phyloP scores from a whole-genome alignment of 2,329 filamentous ascomycete genomes.

The Trichoderma aggressivum region DNA sequence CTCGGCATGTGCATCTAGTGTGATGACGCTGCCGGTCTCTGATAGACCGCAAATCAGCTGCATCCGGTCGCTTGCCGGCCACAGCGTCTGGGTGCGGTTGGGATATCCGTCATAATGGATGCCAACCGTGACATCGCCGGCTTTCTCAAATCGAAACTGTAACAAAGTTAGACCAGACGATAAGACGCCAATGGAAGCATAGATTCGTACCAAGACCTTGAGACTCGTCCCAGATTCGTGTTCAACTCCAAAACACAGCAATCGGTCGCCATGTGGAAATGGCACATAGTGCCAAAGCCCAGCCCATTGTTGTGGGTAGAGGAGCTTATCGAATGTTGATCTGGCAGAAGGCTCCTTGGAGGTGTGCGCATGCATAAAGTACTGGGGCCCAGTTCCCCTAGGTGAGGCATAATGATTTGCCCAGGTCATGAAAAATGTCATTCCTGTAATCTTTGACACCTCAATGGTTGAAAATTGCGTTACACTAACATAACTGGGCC shows the following conservation, averaged over 20 bases:
- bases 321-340: background rate
- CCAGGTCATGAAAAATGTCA: background rate
- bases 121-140: background rate
- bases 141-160: background rate
- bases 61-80: background rate
- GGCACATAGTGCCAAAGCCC: background rate
- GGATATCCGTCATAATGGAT: background rate
- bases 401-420: background rate
- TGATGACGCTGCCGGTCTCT: background rate
- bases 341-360: background rate
- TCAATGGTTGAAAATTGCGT: background rate
- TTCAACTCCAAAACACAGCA: background rate
- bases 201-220: background rate
- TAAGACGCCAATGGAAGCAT: background rate
- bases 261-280: background rate
- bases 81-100: background rate
- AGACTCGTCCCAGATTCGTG: background rate
- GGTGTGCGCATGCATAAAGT: background rate
- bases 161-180: background rate
- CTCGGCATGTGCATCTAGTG: background rate
- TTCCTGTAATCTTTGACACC: background rate
- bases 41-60: background rate
- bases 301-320: background rate
- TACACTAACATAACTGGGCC: background rate
- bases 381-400: background rate